Conservation (phyloP, 495 filamentous ascomycete genomes). For the Talaromyces stipitatus region DNA sequence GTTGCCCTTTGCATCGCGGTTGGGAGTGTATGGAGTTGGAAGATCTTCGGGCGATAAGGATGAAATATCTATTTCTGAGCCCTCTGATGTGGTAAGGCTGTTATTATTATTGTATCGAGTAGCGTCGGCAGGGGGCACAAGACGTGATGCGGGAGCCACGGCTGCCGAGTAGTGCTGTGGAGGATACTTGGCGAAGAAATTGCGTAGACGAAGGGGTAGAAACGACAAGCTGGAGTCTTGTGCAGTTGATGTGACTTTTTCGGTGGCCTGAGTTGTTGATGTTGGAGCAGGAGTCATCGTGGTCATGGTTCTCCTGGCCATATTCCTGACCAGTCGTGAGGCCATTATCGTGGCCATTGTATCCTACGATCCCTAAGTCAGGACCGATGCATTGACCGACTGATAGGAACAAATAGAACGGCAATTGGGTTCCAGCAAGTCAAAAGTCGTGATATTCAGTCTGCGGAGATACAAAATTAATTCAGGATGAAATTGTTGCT, state of each 20-base stretch:
- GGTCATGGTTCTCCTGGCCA: conserved; percentile 4
- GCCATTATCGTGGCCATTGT: conserved; percentile 2
- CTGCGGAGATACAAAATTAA: neutral
- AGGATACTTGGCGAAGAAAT: conserved; percentile 86
- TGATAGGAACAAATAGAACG: neutral
- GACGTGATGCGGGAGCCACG: conserved; percentile 29
- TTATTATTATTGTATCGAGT: conserved; percentile 11
- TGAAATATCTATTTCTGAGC: conserved; percentile 9
- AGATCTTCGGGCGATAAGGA: conserved; percentile 13
- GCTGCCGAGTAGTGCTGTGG: conserved; percentile 45
- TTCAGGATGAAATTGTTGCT: neutral
- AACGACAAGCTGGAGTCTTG: conserved; percentile 8
- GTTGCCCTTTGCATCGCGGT: conserved; percentile 36
- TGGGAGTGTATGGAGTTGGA: conserved; percentile 41
- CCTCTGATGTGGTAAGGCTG: conserved; percentile 16
- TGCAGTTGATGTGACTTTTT: neutral
- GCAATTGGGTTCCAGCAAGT: neutral
- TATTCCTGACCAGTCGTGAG: neutral
- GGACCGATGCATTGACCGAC: neutral
- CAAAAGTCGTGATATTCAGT: neutral
- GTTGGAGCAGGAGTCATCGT: conserved; percentile 20
- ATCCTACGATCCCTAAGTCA: neutral
- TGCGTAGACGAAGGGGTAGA: conserved; percentile 61
- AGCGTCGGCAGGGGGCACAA: conserved; percentile 18
- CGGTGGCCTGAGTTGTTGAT: neutral